Evolutionary conservation across 2,329 filamentous ascomycete genomes (phyloP).

Genomic region (Aspergillus sp.): DNA sequence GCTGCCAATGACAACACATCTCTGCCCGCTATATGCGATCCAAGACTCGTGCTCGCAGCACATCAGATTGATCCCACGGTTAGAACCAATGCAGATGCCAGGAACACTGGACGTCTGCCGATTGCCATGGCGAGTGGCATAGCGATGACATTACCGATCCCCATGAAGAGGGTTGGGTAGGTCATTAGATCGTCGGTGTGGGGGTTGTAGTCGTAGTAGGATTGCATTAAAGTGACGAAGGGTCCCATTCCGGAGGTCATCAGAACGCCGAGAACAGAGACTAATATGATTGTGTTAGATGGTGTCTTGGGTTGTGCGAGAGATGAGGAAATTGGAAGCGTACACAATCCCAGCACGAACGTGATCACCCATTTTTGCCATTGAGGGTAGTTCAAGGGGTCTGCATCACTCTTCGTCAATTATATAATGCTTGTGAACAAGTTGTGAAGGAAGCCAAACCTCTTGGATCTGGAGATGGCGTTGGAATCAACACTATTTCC

Average conservation of each 20-base stretch:
- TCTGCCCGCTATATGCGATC: conserved; percentile 13
- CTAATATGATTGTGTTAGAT: neutral
- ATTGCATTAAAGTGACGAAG: conserved; percentile 8
- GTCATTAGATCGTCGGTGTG: conserved; percentile 14
- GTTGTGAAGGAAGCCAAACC: neutral
- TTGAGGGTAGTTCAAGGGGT: conserved; percentile 13
- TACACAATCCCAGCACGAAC: conserved; percentile 2
- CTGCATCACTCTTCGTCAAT: neutral
- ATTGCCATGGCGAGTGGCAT: conserved; percentile 14
- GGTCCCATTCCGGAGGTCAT: conserved; percentile 15
- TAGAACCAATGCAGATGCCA: conserved; percentile 13
- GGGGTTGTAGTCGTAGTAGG: conserved; percentile 11
- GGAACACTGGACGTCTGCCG: conserved; percentile 11
- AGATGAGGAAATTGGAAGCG: neutral
- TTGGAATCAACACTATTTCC: conserved; percentile 12
- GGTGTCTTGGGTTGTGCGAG: neutral
- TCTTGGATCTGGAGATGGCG: conserved; percentile 12
- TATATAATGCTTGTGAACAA: no score
- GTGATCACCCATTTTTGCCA: conserved; percentile 15
- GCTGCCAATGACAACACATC: conserved; percentile 15
- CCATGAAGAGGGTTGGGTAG: conserved; percentile 18
- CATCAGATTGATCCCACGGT: conserved; percentile 12
- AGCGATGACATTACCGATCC: conserved; percentile 13
- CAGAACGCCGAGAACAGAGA: neutral
- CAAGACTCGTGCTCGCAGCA: conserved; percentile 7